Conservation (phyloP, 1,139 yeast species). For the Zygosaccharomyces pseudobailii region DNA sequence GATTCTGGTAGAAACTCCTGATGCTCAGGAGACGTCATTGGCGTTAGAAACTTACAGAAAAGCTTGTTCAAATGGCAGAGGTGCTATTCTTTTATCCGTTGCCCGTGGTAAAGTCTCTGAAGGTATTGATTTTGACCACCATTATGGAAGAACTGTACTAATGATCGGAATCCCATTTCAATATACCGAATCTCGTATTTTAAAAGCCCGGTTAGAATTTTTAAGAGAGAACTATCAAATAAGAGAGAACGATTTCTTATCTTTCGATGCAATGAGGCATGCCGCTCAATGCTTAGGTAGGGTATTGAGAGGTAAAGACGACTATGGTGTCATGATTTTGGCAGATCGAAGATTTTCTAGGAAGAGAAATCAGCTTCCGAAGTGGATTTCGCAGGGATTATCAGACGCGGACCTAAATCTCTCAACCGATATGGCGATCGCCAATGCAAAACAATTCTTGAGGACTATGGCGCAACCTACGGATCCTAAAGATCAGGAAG, state of each 20-base stretch:
- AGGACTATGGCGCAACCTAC: conserved; percentile 94
- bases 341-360: conserved; percentile 91
- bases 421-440: conserved; percentile 96
- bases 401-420: conserved; percentile 86
- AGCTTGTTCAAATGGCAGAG: conserved; percentile 96
- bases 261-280: conserved; percentile 99
- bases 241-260: conserved; percentile 85
- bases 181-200: conserved; percentile 92
- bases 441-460: conserved; percentile 86
- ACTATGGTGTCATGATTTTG: conserved; percentile 95
- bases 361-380: conserved; percentile 83
- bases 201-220: conserved; percentile 91
- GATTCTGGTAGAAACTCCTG: conserved; percentile 97
- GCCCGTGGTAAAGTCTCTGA: conserved; percentile 99
- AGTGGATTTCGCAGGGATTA: conserved; percentile 94
- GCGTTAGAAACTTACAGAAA: conserved; percentile 94
- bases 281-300: conserved; percentile 99
- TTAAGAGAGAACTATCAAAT: conserved; percentile 89
- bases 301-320: conserved; percentile 95
- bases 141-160: conserved; percentile 92
- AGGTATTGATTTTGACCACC: conserved; percentile 99
- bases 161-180: conserved; percentile 99
- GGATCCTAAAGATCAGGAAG: conserved; percentile 87
- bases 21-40: conserved; percentile 94
- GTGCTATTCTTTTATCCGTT: conserved; percentile 91